phyloP scores from a whole-genome alignment of 2,329 filamentous ascomycete species.

The Helminthosporium solani region DNA sequence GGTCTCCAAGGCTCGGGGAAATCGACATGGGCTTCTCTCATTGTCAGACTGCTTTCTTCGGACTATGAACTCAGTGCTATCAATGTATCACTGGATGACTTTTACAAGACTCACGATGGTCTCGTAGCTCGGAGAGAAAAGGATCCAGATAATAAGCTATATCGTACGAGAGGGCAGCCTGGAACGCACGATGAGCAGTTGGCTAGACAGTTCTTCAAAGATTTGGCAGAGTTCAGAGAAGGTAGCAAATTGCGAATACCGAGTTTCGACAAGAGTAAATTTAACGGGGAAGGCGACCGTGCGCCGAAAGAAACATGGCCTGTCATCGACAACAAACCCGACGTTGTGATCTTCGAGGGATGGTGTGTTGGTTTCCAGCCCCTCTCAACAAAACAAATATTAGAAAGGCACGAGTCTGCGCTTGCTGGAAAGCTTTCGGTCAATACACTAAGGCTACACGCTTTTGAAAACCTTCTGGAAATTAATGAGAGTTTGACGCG shows the following conservation, averaged over 20 bases:
- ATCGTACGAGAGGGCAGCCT: slow-evolving; percentile 81
- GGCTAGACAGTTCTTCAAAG: slow-evolving; percentile 61
- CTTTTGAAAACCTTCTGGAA: slow-evolving; percentile 57
- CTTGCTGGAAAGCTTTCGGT: slow-evolving; percentile 44
- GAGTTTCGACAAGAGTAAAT: slow-evolving; percentile 80
- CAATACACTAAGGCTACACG: slow-evolving; percentile 55
- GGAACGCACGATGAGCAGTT: slow-evolving; percentile 77
- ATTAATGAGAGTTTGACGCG: slow-evolving; percentile 59
- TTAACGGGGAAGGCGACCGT: slow-evolving; percentile 74
- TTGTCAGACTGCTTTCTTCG: slow-evolving; percentile 28
- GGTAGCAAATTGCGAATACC: slow-evolving; percentile 62
- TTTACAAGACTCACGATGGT: slow-evolving; percentile 74
- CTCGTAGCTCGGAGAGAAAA: slow-evolving; percentile 65
- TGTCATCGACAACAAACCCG: slow-evolving; percentile 55
- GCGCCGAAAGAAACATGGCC: slow-evolving; percentile 63
- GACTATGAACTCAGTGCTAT: slow-evolving; percentile 29
- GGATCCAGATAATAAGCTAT: slow-evolving; percentile 70
- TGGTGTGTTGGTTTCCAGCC: slow-evolving; percentile 87
- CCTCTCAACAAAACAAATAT: slow-evolving; percentile 56
- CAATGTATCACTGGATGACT: slow-evolving; percentile 66
- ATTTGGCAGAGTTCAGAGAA: slow-evolving; percentile 52
- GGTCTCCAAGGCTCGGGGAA: slow-evolving; percentile 92
- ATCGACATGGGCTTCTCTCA: slow-evolving; percentile 69
- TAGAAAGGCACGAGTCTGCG: slow-evolving; percentile 57
- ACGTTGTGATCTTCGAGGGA: slow-evolving; percentile 80